phyloP scores from a whole-genome alignment of 306 rosid genomes.

The Fragaria ananassa region DNA sequence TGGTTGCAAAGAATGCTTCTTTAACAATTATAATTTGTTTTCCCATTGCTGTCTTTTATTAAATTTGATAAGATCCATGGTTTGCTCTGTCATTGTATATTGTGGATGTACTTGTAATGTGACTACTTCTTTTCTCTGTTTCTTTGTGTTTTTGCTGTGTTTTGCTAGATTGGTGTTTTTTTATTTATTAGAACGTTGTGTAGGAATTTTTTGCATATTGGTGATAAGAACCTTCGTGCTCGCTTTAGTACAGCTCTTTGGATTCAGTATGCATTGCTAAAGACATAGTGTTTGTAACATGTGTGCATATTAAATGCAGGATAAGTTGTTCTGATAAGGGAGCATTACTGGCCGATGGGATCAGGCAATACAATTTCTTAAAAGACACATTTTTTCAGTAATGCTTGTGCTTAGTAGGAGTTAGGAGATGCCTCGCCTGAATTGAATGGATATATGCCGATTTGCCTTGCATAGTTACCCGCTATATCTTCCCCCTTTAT shows the following conservation, averaged over 20 bases:
- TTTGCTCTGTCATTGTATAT: not conserved
- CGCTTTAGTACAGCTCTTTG: no score
- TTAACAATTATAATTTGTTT: not conserved
- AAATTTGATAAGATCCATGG: not conserved
- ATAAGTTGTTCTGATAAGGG: not conserved
- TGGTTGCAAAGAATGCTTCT: not conserved
- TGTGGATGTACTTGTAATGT: not conserved
- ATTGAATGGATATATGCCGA: constrained; percentile 54
- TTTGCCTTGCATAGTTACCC: constrained; percentile 16
- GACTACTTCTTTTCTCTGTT: not conserved
- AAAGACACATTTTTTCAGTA: not conserved
- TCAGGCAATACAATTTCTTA: not conserved
- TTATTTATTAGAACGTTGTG: no score
- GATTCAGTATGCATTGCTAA: no score
- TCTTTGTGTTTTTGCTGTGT: not conserved
- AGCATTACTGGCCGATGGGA: not conserved
- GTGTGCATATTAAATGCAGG: not conserved
- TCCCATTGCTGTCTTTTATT: not conserved
- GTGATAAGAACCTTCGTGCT: no score
- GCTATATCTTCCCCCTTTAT: constrained; percentile 3
- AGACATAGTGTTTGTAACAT: not conserved
- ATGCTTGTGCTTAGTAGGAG: not conserved
- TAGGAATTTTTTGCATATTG: no score
- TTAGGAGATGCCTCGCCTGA: not conserved
- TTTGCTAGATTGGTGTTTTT: no score